phyloP scores from a whole-genome alignment of 2,329 filamentous ascomycete species.

The Cercospora citrullina region DNA sequence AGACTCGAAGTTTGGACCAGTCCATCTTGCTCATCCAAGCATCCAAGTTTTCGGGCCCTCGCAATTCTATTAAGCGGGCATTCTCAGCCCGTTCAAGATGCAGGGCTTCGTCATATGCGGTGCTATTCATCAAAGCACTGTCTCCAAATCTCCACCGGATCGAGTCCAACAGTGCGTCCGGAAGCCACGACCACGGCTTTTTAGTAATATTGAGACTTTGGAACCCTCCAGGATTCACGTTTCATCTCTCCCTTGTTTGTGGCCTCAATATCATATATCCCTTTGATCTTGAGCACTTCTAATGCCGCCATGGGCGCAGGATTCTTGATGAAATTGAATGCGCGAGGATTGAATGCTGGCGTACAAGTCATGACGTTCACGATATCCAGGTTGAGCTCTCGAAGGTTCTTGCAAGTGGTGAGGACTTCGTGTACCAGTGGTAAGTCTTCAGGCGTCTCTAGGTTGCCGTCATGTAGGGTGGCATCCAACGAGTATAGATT shows the following conservation, averaged over 20 bases:
- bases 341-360: not conserved
- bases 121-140: not conserved
- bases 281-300: not conserved
- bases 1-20: not conserved
- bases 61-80: not conserved
- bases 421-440: not conserved
- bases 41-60: not conserved
- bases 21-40: slow-evolving; percentile 2
- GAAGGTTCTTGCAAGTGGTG: not conserved
- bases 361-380: not conserved
- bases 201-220: not conserved
- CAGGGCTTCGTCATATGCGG: not conserved
- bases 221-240: not conserved
- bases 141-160: not conserved
- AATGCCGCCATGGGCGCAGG: not conserved
- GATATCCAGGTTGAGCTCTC: not conserved
- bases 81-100: not conserved
- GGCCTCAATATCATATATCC: not conserved
- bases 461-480: not conserved
- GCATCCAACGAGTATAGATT: not conserved
- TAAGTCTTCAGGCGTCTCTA: not conserved
- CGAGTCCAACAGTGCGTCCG: not conserved
- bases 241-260: not conserved
- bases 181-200: not conserved
- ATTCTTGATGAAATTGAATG: not conserved